phyloP scores from a whole-genome alignment of 2,329 filamentous ascomycete species.

The Colletotrichum phormii region DNA sequence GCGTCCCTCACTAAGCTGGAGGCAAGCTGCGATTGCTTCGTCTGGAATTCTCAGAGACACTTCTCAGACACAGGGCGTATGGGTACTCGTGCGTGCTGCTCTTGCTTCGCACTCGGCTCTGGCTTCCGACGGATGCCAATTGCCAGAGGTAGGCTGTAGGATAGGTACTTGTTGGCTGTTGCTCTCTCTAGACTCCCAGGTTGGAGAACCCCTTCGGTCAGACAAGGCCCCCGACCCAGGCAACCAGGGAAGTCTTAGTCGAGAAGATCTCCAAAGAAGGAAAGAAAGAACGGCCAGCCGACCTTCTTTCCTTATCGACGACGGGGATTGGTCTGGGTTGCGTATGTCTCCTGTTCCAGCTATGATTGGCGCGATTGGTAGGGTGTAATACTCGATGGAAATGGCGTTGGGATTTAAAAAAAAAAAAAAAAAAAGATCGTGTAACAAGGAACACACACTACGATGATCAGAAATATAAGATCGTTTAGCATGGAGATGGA shows the following conservation, averaged over 20 bases:
- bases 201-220: neutral
- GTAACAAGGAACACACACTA: constrained; percentile 11
- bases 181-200: neutral
- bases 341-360: neutral
- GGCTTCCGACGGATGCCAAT: neutral
- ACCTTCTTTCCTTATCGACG: neutral
- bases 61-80: constrained; percentile 25
- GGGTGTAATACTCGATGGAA: neutral
- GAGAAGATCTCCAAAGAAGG: neutral
- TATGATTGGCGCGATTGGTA: constrained; percentile 12
- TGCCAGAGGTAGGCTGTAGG: neutral
- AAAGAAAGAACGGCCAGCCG: neutral
- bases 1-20: neutral
- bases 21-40: neutral
- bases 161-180: neutral
- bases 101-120: constrained; percentile 4
- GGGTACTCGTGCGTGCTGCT: constrained; percentile 9
- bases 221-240: neutral
- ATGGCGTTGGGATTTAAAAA: neutral
- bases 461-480: neutral
- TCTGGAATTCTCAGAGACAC: constrained; percentile 20
- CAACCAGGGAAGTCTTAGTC: too few relatives aligned
- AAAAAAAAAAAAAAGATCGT: neutral
- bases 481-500: neutral
- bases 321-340: neutral